Percentiles rank a stretch among this genome's conserved stretches.
phyloP scores from a whole-genome alignment of 352 stramenopile species.

The Phytophthora rubi region DNA sequence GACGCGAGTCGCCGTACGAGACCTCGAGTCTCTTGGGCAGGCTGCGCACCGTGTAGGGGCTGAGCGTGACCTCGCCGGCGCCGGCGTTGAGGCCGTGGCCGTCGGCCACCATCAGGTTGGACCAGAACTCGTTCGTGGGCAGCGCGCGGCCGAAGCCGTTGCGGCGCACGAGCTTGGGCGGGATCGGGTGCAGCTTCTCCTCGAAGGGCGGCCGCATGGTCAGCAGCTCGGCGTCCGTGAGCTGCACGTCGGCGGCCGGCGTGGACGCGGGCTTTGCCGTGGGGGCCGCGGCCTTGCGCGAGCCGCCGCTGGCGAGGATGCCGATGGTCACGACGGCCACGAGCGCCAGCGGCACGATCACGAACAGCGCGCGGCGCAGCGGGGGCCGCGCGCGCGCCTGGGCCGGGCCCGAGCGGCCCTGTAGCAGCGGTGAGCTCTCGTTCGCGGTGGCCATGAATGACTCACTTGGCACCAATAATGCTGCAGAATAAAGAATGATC shows the following conservation, averaged over 20 bases:
- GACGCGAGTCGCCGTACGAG: constrained; percentile 83
- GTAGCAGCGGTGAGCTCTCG: constrained; percentile 67
- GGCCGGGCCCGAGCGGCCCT: constrained; percentile 17
- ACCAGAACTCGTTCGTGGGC: constrained; percentile 92
- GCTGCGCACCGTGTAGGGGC: constrained; percentile 83
- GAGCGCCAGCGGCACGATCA: constrained; percentile 57
- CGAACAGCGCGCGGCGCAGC: constrained; percentile 58
- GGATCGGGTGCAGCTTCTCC: constrained; percentile 59
- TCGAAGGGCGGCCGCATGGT: constrained; percentile 64
- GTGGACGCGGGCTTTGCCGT: not conserved
- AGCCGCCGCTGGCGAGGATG: constrained; percentile 35
- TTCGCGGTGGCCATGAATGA: constrained; percentile 31
- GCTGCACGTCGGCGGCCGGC: not conserved
- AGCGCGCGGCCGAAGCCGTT: constrained; percentile 54
- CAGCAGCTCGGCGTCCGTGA: constrained; percentile 57
- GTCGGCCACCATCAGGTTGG: constrained; percentile 85
- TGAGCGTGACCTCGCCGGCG: constrained; percentile 76
- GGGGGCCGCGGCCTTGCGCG: constrained; percentile 11
- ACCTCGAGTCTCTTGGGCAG: constrained; percentile 75
- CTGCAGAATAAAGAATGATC: not conserved
- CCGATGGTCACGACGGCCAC: constrained; percentile 59
- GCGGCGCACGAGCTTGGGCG: constrained; percentile 62
- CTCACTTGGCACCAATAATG: not conserved
- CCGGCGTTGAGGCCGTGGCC: constrained; percentile 76
- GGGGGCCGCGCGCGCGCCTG: constrained; percentile 22